A percentile compares a stretch with the other conserved stretches of the same genome.
phyloP scores from a whole-genome alignment of 2,329 filamentous ascomycete species.

The Ceratocystis cubensis region DNA sequence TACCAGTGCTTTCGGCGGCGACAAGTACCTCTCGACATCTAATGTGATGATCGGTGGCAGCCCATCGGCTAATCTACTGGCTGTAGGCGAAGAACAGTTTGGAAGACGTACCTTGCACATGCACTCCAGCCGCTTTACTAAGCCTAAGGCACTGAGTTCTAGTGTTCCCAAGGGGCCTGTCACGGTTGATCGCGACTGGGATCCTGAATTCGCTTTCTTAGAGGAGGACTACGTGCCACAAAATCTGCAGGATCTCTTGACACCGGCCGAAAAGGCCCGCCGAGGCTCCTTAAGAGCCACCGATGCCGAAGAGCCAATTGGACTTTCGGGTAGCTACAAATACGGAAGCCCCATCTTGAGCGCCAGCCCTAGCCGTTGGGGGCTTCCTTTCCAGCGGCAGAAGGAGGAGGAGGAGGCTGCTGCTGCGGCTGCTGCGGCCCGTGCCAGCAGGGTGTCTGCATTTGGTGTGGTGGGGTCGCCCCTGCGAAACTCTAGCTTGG shows the following conservation, averaged over 20 bases:
- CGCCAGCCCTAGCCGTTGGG: slow-evolving; percentile 49
- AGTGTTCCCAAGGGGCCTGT: slow-evolving; percentile 49
- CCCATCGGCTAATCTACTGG: slow-evolving; percentile 37
- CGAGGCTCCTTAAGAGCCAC: slow-evolving; percentile 44
- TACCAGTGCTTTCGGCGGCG: slow-evolving; percentile 48
- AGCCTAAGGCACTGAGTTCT: slow-evolving; percentile 58
- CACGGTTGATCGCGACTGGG: slow-evolving; percentile 53
- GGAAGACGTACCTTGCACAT: slow-evolving; percentile 61
- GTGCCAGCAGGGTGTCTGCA: slow-evolving; percentile 34
- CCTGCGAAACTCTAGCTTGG: slow-evolving; percentile 49
- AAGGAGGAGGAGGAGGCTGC: slow-evolving; percentile 40
- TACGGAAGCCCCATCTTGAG: slow-evolving; percentile 47
- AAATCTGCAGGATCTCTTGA: slow-evolving; percentile 52
- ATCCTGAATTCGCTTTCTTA: slow-evolving; percentile 56
- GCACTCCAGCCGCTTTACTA: slow-evolving; percentile 53
- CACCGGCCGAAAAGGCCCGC: slow-evolving; percentile 53
- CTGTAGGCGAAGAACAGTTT: slow-evolving; percentile 45
- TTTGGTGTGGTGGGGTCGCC: slow-evolving; percentile 57
- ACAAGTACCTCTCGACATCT: slow-evolving; percentile 43
- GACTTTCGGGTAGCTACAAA: slow-evolving; percentile 39
- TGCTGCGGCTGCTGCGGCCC: slow-evolving; percentile 20
- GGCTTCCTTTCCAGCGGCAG: slow-evolving; percentile 47
- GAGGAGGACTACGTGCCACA: slow-evolving; percentile 83
- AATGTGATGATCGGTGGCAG: slow-evolving; percentile 33
- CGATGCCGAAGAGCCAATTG: slow-evolving; percentile 38